A percentile compares a stretch with the other conserved stretches of the same genome.
These are phyloP conservation scores for Cystobasidiaceae sp. DNA, from an alignment of 1,284 basidiomycete genomes.

Conservation along the genomic window DNA sequence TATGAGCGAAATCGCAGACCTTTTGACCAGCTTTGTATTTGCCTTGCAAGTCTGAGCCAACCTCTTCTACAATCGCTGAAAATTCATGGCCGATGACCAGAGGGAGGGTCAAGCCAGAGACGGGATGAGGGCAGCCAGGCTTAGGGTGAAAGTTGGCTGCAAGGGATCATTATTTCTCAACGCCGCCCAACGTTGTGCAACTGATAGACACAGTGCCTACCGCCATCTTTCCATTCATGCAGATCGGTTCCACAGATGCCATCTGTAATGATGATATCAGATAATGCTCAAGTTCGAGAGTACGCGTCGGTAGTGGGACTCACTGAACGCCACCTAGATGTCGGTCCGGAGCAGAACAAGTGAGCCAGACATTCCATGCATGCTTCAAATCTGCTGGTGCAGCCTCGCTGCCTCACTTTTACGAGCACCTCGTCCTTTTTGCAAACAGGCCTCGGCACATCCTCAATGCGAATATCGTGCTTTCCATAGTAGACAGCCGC, in stretches of 20 bases:
- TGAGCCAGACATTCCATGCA: no score
- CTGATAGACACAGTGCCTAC: not conserved
- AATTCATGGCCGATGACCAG: constrained; percentile 28
- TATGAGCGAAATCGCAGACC: not conserved
- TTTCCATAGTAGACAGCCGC: constrained; percentile 24
- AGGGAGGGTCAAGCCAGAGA: constrained; percentile 20
- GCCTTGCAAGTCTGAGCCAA: constrained; percentile 16
- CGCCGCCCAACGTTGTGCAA: not conserved
- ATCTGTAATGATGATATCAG: no score
- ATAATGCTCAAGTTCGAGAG: no score
- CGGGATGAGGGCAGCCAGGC: constrained; percentile 23
- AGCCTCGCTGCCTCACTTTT: not conserved
- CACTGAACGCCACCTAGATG: constrained; percentile 21
- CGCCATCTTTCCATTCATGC: constrained; percentile 30
- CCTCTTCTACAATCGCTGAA: no score
- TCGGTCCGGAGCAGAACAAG: no score
- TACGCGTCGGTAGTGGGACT: no score
- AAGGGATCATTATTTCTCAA: not conserved
- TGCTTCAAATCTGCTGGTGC: no score
- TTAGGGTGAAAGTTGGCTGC: constrained; percentile 29
- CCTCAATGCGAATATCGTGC: constrained; percentile 26
- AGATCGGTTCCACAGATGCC: constrained; percentile 28
- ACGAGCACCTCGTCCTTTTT: constrained; percentile 21
- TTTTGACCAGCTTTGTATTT: constrained; percentile 29
- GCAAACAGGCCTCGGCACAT: constrained; percentile 6